Evolutionary conservation across 331 rosid species (phyloP), one percentile per base, ranked within the genome.

Genomic region (Quercus tomentella): DNA sequence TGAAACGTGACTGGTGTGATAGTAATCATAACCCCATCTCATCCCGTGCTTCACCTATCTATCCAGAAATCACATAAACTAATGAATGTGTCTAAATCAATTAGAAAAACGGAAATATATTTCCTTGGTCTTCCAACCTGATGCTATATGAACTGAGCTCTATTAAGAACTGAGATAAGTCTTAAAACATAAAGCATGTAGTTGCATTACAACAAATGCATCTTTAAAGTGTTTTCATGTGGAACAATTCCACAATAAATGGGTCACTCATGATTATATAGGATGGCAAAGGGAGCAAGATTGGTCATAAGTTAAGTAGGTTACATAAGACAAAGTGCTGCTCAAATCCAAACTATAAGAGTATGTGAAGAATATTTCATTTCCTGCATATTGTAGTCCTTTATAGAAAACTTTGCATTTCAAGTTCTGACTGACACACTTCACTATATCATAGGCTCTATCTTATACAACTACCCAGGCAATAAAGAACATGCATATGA

Each of bases 321-420:
- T 69, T 66, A 25, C 9, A 72, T 11, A 77, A 73, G 56, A 81
- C 67, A 81, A 83, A 61, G 33, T 43, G 26, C 26, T 43, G 60
- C 35, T 61, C 69, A 73, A 70, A 43, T 41, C 72, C 70, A 51
- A 57, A 72, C 77, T 26, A 65, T 56, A 16, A 56, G 21, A 70
- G 22, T 0, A 67, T 23, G 8, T 31, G 7, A 67, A 70, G 31
- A 37, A 23, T 57, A 31, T 67, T 67, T 17, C 25, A 18, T 31
- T 67, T 8, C 49, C 72, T 67, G 23, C 72, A 67, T 33, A 20
- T 18, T 17, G 10, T 16, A 31, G 23, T 66, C 43, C 41, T 14
- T 7, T 31, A 7, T 33, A 67, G 37, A 28, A 17, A n/a, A 69
- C 31, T 49, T 70, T 31, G 23, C 70, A 70, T 56, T 1, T 37